Base-by-base conservation (phyloP, 495 filamentous ascomycete species). In the Lasiosphaeria hispida region DNA sequence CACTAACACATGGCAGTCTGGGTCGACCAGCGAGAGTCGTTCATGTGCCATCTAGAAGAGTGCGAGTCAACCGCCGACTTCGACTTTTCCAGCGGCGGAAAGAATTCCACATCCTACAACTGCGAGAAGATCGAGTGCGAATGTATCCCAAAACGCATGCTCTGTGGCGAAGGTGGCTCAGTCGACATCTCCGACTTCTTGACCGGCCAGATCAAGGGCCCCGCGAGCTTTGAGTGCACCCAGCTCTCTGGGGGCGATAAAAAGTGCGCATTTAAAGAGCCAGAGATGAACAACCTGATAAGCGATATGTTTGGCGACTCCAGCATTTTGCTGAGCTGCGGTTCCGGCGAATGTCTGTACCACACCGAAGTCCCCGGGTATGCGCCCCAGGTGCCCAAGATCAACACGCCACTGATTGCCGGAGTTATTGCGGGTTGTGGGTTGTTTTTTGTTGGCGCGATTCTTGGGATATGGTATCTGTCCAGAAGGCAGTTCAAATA, bases 341-440 rank as follows among this genome's bases (percentile, higher is more conserved):
- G 86, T 59, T 80, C 92, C 15, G 94, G 94, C 55, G 94, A 98
- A 71, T 98, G 94, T 77, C 75, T 98, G 30, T 89, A 96, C 72
- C 83, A 85, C 59, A 95, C 92, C 9, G 90, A 97, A 57, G 87
- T 96, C 15, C 94, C 94, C 10, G 95, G 94, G 30, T 97, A 94
- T 68, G 75, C 87, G 53, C 83, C 91, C 40, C 89, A 92, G 4
- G 78, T 97, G 49, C 97, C 97, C 74, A 85, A 88, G 65, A 97
- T 98, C 76, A 98, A 98, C 69, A 98, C 92, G 0, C 94, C 95
- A 10, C 77, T 98, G 44, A 97, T 98, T 64, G 94, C 94, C 15
- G 87, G 90, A 36, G 90, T 95, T 49, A 97, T 98, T 68, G 92
- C 92, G 8, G 91, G 85, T 19, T 89, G 83, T 70, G 85, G 87